Percentiles rank a stretch among this genome's conserved stretches.
Conservation (phyloP, 148 eudicot species). For the Rhododendron kiyosumense region DNA sequence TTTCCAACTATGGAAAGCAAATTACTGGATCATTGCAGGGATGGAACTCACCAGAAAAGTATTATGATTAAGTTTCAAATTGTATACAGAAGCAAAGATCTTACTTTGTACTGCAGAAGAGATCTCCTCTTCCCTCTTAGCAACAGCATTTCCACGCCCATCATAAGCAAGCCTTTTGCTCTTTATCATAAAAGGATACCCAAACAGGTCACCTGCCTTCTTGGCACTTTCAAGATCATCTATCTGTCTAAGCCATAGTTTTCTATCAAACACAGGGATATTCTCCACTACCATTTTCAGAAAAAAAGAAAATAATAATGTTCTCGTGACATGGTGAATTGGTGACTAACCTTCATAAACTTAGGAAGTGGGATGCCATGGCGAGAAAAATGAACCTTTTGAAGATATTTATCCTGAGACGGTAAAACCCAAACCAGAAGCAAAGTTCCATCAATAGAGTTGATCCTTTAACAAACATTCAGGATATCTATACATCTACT, state of each 20-base stretch:
- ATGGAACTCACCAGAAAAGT: not conserved
- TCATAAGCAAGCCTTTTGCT: slow-evolving; percentile 93
- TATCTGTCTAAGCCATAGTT: slow-evolving; percentile 42
- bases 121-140: slow-evolving; percentile 65
- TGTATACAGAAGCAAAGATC: not conserved
- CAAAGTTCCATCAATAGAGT: not conserved
- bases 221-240: slow-evolving; percentile 67
- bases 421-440: not conserved
- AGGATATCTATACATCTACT: not conserved
- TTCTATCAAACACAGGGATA: not conserved
- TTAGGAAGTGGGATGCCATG: slow-evolving; percentile 79
- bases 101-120: slow-evolving; percentile 72
- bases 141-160: slow-evolving; percentile 99
- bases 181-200: slow-evolving; percentile 92
- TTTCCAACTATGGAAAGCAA: not conserved
- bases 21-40: not conserved
- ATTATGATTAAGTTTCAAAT: not conserved
- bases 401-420: slow-evolving; percentile 87
- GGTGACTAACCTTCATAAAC: slow-evolving; percentile 66
- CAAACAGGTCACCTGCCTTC: slow-evolving; percentile 68
- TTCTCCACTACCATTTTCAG: not conserved
- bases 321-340: not conserved
- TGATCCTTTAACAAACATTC: not conserved
- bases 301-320: not conserved
- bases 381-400: slow-evolving; percentile 78